Evolutionary conservation across 192 early-diverging fungal genomes (phyloP), one percentile per base, ranked within the genome.

Genomic region (Coemansia sp.): DNA sequence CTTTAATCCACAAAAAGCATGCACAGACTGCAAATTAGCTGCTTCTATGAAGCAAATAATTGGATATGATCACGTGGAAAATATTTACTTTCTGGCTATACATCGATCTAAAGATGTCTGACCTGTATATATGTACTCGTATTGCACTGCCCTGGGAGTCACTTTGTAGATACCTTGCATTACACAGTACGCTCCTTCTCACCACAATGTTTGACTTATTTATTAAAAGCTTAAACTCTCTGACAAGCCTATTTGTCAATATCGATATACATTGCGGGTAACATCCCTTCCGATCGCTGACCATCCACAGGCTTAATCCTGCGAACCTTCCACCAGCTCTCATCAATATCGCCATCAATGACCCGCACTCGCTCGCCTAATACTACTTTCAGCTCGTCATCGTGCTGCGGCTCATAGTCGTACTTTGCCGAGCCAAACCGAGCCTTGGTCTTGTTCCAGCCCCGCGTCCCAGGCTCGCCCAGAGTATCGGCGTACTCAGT

Each of bases 241-340:
- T 31, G 40, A 3, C 40, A n/a, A 42, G 40, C 40, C 15, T 64
- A 70, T 44, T 78, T 72, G 67, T 79, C 76, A n/a, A 73, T 23
- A 18, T 79, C 76, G 37, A 79, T 79, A 38, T 79, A 79, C 21
- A 79, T 79, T 12, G 76, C 76, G 0, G 76, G 70, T 51, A 79
- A 42, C 76, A 79, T 79, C 4, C 76, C 76, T 28, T 54, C 52
- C 4, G 52, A n/a, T n/a, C 52, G 52, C 25, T 54, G 25, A n/a
- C 38, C 61, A 0, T 36, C 56, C 4, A 12, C 12, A 1, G 48
- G 5, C 11, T 2, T 28, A 11, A 79, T 38, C 34, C 50, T 64
- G 11, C 76, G 54, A 6, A 79, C 76, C 37, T 66, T 72, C 76
- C 76, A 79, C 76, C 76, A 79, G 53, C 70, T 79, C 50, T 79